Percentiles rank a stretch among this genome's conserved stretches.
Evolutionary conservation across 139 green algal species (phyloP).

Genomic region (Chlamydomonas schloesseri): DNA sequence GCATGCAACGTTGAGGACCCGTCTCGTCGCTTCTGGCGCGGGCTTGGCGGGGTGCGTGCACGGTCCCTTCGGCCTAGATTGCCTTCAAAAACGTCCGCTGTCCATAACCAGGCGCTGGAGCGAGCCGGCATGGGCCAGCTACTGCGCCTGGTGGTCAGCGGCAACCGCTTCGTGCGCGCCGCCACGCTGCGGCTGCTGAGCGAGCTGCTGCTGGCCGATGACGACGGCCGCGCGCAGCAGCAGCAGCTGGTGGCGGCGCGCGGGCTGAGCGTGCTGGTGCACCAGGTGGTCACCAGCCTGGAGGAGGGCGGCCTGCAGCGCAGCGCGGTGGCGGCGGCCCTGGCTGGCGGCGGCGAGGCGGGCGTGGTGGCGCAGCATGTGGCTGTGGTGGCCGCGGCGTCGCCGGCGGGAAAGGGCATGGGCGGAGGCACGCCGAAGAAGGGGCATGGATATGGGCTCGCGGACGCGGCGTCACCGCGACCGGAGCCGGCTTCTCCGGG

Average conservation of each 20-base stretch:
- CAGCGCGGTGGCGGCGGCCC: too few species aligned
- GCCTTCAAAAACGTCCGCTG: too few species aligned
- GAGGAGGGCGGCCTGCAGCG: background rate
- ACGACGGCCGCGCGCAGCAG: background rate
- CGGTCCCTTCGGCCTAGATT: too few species aligned
- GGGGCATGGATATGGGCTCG: too few species aligned
- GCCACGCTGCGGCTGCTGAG: slow-evolving; percentile 31
- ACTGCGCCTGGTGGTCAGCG: background rate
- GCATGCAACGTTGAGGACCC: too few species aligned
- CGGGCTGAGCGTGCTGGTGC: slow-evolving; percentile 42
- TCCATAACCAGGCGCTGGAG: background rate
- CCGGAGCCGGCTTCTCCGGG: too few species aligned
- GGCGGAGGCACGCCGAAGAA: too few species aligned
- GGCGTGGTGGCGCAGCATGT: background rate
- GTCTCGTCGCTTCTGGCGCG: too few species aligned
- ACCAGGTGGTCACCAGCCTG: slow-evolving; percentile 16
- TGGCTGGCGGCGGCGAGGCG: background rate
- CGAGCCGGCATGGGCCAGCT: background rate
- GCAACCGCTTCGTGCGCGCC: background rate
- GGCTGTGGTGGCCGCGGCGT: too few species aligned
- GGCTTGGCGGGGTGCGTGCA: too few species aligned
- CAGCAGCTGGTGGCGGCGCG: slow-evolving; percentile 45
- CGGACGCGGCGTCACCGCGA: too few species aligned
- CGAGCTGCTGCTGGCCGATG: slow-evolving; percentile 35
- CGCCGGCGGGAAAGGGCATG: too few species aligned